These are phyloP conservation scores for Trametes cingulata DNA, from an alignment of 768 basidiomycete genomes.

Conservation along the genomic window DNA sequence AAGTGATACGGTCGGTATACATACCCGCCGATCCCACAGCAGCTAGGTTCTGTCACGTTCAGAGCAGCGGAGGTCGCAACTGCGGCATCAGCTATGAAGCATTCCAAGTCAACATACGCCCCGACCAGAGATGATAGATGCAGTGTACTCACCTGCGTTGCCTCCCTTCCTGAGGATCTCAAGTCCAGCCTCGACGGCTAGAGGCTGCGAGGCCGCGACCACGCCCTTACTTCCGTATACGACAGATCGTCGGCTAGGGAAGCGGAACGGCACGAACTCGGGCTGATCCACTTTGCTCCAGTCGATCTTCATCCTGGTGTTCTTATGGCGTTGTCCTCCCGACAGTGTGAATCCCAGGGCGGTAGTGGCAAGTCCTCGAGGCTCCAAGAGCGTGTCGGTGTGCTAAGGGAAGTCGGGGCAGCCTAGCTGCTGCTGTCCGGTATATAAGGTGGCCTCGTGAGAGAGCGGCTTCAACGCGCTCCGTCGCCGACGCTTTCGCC, in stretches of 20 bases:
- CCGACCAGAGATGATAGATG: neutral
- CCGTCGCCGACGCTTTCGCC: neutral
- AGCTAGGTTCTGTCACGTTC: conserved; percentile 88
- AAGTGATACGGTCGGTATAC: conserved; percentile 16
- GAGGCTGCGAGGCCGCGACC: conserved; percentile 86
- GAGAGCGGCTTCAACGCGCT: conserved; percentile 1
- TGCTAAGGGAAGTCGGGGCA: neutral
- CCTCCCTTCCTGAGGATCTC: conserved; percentile 92
- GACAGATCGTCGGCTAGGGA: conserved; percentile 83
- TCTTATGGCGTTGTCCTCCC: too few relatives aligned
- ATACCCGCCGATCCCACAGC: conserved; percentile 91
- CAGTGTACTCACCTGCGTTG: conserved; percentile 75
- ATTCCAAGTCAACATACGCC: neutral
- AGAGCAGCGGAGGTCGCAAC: conserved; percentile 91
- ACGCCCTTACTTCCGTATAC: conserved; percentile 60
- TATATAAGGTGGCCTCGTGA: conserved; percentile 13
- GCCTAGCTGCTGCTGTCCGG: too few relatives aligned
- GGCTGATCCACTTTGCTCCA: conserved; percentile 69
- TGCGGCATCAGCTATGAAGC: conserved; percentile 82
- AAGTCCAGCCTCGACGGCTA: conserved; percentile 88
- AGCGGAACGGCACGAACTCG: conserved; percentile 64
- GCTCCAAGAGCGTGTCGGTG: neutral
- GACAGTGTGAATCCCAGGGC: too few relatives aligned
- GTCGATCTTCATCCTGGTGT: conserved; percentile 39
- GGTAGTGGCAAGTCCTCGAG: too few relatives aligned